Conservation (phyloP, 768 basidiomycete species). For the Rubroboletus pulcherrimus region DNA sequence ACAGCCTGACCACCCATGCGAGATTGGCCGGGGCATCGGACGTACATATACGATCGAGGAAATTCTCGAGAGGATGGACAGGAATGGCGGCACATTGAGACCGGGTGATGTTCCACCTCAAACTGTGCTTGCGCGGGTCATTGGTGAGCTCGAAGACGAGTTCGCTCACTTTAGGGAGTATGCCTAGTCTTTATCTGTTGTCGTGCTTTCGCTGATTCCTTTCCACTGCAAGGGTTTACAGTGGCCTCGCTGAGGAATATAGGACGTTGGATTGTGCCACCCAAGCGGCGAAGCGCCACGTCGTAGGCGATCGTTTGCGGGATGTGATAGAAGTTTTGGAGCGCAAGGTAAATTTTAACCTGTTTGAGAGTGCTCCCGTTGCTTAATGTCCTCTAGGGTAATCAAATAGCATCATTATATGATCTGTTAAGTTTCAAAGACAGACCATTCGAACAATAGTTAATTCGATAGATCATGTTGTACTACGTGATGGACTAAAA, state of each 20-base stretch:
- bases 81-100: slow-evolving; percentile 21
- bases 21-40: slow-evolving; percentile 1
- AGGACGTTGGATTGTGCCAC: slow-evolving; percentile 82
- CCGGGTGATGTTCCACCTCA: slow-evolving; percentile 66
- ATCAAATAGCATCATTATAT: slow-evolving; percentile 91
- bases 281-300: slow-evolving; percentile 74
- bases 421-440: slow-evolving; percentile 78
- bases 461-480: not conserved
- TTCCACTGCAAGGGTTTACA: slow-evolving; percentile 65
- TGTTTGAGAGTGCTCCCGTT: not conserved
- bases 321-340: slow-evolving; percentile 93
- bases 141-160: slow-evolving; percentile 90
- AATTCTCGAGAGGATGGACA: slow-evolving; percentile 25
- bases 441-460: slow-evolving; percentile 38
- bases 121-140: slow-evolving; percentile 77
- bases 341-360: slow-evolving; percentile 60
- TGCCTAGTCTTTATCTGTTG: slow-evolving; percentile 20
- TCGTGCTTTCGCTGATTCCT: slow-evolving; percentile 4
- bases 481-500: not conserved
- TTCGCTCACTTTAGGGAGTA: slow-evolving; percentile 94
- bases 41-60: slow-evolving; percentile 20
- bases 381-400: slow-evolving; percentile 52
- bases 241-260: slow-evolving; percentile 91
- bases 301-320: slow-evolving; percentile 82
- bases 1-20: not conserved